Conservation (phyloP, 495 filamentous ascomycete genomes). For the Aspergillus bridgeri region DNA sequence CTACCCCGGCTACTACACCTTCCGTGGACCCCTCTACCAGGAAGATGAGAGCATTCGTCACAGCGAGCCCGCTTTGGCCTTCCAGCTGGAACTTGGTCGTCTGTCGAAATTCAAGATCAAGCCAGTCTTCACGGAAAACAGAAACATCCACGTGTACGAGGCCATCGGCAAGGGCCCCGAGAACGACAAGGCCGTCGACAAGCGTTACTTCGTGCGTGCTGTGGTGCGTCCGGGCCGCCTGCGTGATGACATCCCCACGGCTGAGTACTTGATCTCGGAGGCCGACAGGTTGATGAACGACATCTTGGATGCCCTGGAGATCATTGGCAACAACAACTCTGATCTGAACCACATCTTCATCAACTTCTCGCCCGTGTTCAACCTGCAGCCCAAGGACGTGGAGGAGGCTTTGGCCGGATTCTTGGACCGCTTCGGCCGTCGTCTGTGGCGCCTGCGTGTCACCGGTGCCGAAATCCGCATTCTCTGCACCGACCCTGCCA, state of each 20-base stretch:
- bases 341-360: slow-evolving; percentile 99
- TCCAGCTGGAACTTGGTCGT: slow-evolving; percentile 93
- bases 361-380: slow-evolving; percentile 96
- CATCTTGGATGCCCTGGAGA: slow-evolving; percentile 95
- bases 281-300: slow-evolving; percentile 95
- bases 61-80: slow-evolving; percentile 91
- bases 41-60: slow-evolving; percentile 97
- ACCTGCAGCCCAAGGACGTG: slow-evolving; percentile 82
- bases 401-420: slow-evolving; percentile 93
- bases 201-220: slow-evolving; percentile 96
- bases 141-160: slow-evolving; percentile 98
- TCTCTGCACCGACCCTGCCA: slow-evolving; percentile 85
- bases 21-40: slow-evolving; percentile 83
- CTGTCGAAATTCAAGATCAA: slow-evolving; percentile 96
- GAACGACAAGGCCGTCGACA: slow-evolving; percentile 68
- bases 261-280: slow-evolving; percentile 96
- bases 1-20: slow-evolving; percentile 96
- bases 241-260: slow-evolving; percentile 93
- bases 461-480: slow-evolving; percentile 98
- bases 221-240: slow-evolving; percentile 89
- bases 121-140: slow-evolving; percentile 97
- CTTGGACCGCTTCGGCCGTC: slow-evolving; percentile 91
- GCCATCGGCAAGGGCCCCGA: slow-evolving; percentile 90
- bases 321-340: slow-evolving; percentile 98
- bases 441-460: slow-evolving; percentile 93